Base-by-base conservation (phyloP, 2,329 filamentous ascomycete genomes). In the Stromatinia cepivora region DNA sequence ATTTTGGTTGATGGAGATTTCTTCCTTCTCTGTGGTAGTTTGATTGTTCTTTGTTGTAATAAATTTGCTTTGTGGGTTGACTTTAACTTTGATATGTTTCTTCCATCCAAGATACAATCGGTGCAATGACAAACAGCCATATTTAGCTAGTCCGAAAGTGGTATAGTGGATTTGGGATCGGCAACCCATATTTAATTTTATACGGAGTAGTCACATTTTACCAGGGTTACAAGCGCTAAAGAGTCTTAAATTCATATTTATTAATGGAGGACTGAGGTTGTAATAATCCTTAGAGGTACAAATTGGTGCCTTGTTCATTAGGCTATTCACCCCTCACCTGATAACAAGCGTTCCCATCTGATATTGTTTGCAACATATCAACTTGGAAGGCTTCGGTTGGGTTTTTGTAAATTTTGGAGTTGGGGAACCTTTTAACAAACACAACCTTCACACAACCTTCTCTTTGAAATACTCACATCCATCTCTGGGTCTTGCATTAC, bases 21-120 rank as follows among this genome's bases (percentile, higher is more conserved):
- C 15, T 36, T n/a, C 59, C 31, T 50, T 34, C 13, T 50, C n/a
- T 10, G 59, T 63, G 59, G 31, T 39, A 25, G 31, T 63, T 17
- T 36, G 59, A 25, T 39, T 50, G 45, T 50, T 25, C 59, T 63
- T 63, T 63, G 59, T 50, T 50, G 13, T 50, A 36, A 20, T 63
- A 36, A 50, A 36, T 56, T 58, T 58, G 48, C 69, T 54, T 46
- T 50, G 28, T 66, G 39, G n/a, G 39, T 66, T 65, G 52, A 70
- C n/a, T 66, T 54, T n/a, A 54, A 50, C 59, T 46, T 46, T 69
- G 59, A 69, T 36, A 53, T 62, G 28, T 46, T 42, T 45, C 42
- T 45, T 22, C 54, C 20, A 45, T 36, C 48, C 53, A 67, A 36
- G 45, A 59, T 65, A 22, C 48, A 52, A 28, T 65, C 48, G 15